Evolutionary conservation across 169 alveolate genomes (phyloP), one percentile per base, ranked within the genome.

Genomic region (Pseudocohnilembus persalinus): DNA sequence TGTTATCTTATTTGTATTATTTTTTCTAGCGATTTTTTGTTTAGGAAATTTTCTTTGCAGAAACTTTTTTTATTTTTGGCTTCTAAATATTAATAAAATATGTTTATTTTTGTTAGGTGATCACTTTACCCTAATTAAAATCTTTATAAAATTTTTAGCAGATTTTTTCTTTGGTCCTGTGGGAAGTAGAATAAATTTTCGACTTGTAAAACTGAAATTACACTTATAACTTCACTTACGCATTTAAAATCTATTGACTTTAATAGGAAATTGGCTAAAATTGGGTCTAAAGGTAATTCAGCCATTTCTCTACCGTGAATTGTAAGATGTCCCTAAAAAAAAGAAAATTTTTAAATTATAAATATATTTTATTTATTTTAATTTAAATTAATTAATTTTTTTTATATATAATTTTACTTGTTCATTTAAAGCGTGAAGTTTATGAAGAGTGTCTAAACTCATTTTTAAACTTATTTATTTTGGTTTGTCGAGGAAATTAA

Each of bases 401-500:
- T 78, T 88, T 25, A 64, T 31, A 30, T 76, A 80, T 64, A 80
- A 28, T 33, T 0, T 26, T 78, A 79, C 92, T 88, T 85, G 77
- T 77, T 85, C 84, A 82, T 90, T 88, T 32, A 94, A n/a, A 15
- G 97, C 96, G 1, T 91, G 89, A 76, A 92, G 74, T 63, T 91
- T 76, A 35, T 91, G 84, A 79, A 93, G 81, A 83, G 85, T 92
- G 76, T 95, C 88, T 77, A 89, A 84, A 35, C 94, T 94, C 25
- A 74, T 87, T 15, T 87, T 80, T 82, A 83, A 92, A 33, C 84
- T 82, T 84, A 91, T 90, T 74, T 82, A 85, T 1, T 90, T 87
- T 25, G 97, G 97, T 81, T 90, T 93, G 86, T 95, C 97, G 31
- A 95, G 88, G 77, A 95, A 95, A 83, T 95, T 95, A 65, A 95